Evolutionary conservation across 1,284 basidiomycete genomes (phyloP).

Genomic region (Austropuccinia psidii): DNA sequence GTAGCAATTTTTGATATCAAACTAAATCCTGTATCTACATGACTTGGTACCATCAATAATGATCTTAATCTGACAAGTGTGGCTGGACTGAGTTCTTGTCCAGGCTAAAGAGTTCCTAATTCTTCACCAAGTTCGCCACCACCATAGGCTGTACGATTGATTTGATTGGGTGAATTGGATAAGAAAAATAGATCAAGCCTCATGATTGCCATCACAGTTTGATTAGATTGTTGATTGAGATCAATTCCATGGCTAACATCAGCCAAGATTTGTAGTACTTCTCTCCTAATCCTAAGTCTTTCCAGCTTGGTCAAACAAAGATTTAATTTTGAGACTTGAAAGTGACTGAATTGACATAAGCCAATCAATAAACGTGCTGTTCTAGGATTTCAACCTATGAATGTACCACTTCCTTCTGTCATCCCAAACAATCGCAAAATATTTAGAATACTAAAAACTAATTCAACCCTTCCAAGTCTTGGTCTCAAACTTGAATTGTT

Average conservation of each 20-base stretch:
- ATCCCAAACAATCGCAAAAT: constrained; percentile 36
- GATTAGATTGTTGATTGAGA: constrained; percentile 46
- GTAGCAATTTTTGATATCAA: constrained; percentile 18
- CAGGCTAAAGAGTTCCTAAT: not conserved
- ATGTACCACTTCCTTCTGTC: constrained; percentile 6
- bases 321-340: not conserved
- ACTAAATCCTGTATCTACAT: constrained; percentile 27
- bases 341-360: constrained; percentile 9
- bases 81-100: not conserved
- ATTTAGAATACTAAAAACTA: constrained; percentile 36
- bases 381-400: constrained; percentile 1
- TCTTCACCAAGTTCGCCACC: not conserved
- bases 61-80: constrained; percentile 6
- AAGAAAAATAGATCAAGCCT: constrained; percentile 28
- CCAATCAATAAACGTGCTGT: constrained; percentile 7
- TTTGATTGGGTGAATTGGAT: constrained; percentile 14
- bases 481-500: constrained; percentile 9
- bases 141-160: constrained; percentile 18
- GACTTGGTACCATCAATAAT: constrained; percentile 13
- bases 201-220: not conserved
- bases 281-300: constrained; percentile 65
- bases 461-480: constrained; percentile 23
- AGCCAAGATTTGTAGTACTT: constrained; percentile 64
- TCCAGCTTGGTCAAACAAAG: constrained; percentile 43
- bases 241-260: constrained; percentile 58